phyloP scores from a whole-genome alignment of 176 grass and related monocot genomes.

The Puccinellia tenuiflora region DNA sequence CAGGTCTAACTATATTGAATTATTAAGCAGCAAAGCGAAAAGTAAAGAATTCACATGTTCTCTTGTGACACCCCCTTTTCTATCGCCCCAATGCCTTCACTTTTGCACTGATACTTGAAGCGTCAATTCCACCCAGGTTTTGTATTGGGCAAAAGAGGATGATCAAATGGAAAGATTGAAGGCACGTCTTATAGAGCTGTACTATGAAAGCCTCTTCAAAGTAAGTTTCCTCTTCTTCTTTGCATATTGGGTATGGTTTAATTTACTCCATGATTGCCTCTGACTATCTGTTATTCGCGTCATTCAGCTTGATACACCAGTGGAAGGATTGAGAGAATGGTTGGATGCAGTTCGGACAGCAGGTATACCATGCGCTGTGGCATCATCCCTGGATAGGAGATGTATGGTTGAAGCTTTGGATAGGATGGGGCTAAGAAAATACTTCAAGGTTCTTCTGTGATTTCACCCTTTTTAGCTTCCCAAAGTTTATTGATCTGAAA shows the following conservation, averaged over 20 bases:
- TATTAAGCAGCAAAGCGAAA: neutral
- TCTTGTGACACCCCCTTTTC: neutral
- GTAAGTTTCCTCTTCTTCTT: slow-evolving; percentile 29
- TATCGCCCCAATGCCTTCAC: neutral
- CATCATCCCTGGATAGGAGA: slow-evolving; percentile 78
- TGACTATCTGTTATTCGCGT: neutral
- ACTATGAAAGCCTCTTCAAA: slow-evolving; percentile 81
- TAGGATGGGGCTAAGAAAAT: slow-evolving; percentile 71
- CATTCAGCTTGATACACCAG: slow-evolving; percentile 67
- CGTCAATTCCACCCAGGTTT: slow-evolving; percentile 47
- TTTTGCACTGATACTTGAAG: neutral
- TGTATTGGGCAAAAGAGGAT: slow-evolving; percentile 75
- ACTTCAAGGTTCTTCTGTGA: slow-evolving; percentile 61
- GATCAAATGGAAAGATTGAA: slow-evolving; percentile 79
- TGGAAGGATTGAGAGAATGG: slow-evolving; percentile 88
- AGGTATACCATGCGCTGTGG: slow-evolving; percentile 83
- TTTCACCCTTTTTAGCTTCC: neutral
- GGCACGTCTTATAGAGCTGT: slow-evolving; percentile 64
- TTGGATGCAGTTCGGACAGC: slow-evolving; percentile 83
- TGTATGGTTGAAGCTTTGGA: slow-evolving; percentile 79
- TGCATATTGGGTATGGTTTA: neutral
- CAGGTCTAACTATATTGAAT: neutral
- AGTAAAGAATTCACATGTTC: neutral
- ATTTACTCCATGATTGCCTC: neutral
- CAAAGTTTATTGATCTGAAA: slow-evolving; percentile 13